Evolutionary conservation across 768 basidiomycete species (phyloP).

Genomic region (Boletales sp.): DNA sequence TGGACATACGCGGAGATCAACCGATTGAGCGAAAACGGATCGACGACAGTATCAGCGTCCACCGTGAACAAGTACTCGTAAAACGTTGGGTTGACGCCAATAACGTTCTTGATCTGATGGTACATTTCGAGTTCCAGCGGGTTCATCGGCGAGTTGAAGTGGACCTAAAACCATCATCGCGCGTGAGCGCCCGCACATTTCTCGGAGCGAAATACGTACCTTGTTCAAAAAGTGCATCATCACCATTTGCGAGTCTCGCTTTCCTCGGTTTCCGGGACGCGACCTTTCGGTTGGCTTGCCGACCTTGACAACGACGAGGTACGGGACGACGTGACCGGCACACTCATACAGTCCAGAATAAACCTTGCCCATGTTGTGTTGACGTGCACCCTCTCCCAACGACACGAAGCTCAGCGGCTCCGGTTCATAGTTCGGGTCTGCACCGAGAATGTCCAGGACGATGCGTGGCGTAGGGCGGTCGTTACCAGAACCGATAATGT

Average conservation of each 20-base stretch:
- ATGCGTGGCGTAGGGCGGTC: slow-evolving; percentile 95
- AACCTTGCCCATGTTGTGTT: slow-evolving; percentile 98
- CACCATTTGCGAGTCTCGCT: slow-evolving; percentile 95
- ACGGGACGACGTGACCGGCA: slow-evolving; percentile 93
- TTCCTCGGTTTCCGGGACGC: slow-evolving; percentile 95
- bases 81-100: slow-evolving; percentile 97
- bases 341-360: slow-evolving; percentile 96
- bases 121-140: slow-evolving; percentile 97
- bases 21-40: slow-evolving; percentile 82
- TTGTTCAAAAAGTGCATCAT: slow-evolving; percentile 98
- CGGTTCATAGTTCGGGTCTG: slow-evolving; percentile 88
- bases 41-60: slow-evolving; percentile 93
- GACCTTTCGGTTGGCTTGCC: slow-evolving; percentile 93
- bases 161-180: slow-evolving; percentile 54
- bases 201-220: slow-evolving; percentile 37
- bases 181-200: not conserved
- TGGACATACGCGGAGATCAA: slow-evolving; percentile 85
- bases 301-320: slow-evolving; percentile 86
- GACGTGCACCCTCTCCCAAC: slow-evolving; percentile 90
- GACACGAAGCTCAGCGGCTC: slow-evolving; percentile 94
- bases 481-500: slow-evolving; percentile 96
- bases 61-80: slow-evolving; percentile 95
- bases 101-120: slow-evolving; percentile 99
- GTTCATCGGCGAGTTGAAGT: slow-evolving; percentile 95
- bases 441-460: slow-evolving; percentile 93